Evolutionary conservation across 805 yeast genomes (phyloP).

Genomic region (Kazachstania kunashirensis): DNA sequence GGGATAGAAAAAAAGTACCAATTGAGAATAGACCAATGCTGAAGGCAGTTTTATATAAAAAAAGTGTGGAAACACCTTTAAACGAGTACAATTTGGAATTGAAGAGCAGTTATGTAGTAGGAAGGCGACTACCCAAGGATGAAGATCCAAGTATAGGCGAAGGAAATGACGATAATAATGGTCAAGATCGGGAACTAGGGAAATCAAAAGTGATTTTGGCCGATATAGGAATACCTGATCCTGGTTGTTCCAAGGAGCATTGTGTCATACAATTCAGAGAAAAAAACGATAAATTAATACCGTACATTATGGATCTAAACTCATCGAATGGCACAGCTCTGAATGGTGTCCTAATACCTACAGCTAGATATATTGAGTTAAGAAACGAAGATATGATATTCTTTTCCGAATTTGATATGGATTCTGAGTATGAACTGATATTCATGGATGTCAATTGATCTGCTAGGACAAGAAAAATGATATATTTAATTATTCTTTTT

Average conservation of each 20-base stretch:
- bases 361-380: conserved; percentile 35
- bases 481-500: no score
- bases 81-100: conserved; percentile 18
- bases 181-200: conserved; percentile 1
- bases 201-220: conserved; percentile 24
- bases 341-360: conserved; percentile 34
- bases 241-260: conserved; percentile 38
- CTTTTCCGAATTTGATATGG: conserved; percentile 31
- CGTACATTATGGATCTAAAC: conserved; percentile 38
- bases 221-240: conserved; percentile 31
- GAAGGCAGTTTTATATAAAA: conserved; percentile 25
- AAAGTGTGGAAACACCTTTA: conserved; percentile 20
- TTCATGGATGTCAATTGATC: conserved; percentile 10
- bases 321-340: conserved; percentile 40
- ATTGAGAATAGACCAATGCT: conserved; percentile 15
- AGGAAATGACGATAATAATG: conserved; percentile 1
- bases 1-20: conserved; percentile 14
- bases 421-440: conserved; percentile 22
- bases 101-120: conserved; percentile 29
- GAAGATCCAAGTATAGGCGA: background rate
- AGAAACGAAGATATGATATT: conserved; percentile 33
- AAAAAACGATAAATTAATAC: conserved; percentile 16
- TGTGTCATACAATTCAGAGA: conserved; percentile 39
- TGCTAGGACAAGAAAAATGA: background rate
- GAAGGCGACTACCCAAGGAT: conserved; percentile 25